Evolutionary conservation across 2,329 filamentous ascomycete genomes (phyloP), one percentile per base, ranked within the genome.

Genomic region (Epichloe hybrida): DNA sequence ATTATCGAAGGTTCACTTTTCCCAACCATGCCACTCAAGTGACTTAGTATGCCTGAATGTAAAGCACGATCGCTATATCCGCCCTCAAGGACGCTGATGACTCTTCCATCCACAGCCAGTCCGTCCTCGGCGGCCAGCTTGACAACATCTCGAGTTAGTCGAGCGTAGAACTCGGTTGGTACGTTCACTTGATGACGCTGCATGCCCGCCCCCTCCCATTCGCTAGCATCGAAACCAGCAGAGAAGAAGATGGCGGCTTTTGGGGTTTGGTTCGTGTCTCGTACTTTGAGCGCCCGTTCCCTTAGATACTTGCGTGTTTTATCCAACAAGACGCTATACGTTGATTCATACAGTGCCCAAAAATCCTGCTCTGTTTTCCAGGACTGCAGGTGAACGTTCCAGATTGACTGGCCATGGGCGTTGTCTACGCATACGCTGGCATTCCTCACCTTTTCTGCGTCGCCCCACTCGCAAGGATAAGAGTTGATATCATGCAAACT

Each of bases 401-500:
- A 97, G 48, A 97, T 81, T 8, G 81, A 91, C 65, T 98, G 93
- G 1, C 88, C 86, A 63, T 98, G 93, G 0, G 91, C 89, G 60
- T 90, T 90, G 54, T 97, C 90, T 55, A 98, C 83, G 64, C 94
- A 97, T 27, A 96, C 70, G 69, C 90, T 96, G 2, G 94, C 93
- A 59, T 91, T 95, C 62, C 86, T 88, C 48, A 97, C 84, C 67
- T 97, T 97, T 21, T 93, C 88, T 52, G 86, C 80, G 54, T 97
- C 91, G n/a, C 91, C 93, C 63, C 78, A 80, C 65, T 98, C 93
- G 64, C 93, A 98, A 0, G 94, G 93, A 62, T 94, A 98, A 0
- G 91, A 97, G 67, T 98, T 97, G 70, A 98, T 96, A 62, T 98
- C 93, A 65, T 98, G 93, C 42, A 98, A 66, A 64, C 90, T 96